These are phyloP conservation scores for Mucor lusitanicus DNA, from an alignment of 371 early-diverging fungal genomes.

Conservation along the genomic window DNA sequence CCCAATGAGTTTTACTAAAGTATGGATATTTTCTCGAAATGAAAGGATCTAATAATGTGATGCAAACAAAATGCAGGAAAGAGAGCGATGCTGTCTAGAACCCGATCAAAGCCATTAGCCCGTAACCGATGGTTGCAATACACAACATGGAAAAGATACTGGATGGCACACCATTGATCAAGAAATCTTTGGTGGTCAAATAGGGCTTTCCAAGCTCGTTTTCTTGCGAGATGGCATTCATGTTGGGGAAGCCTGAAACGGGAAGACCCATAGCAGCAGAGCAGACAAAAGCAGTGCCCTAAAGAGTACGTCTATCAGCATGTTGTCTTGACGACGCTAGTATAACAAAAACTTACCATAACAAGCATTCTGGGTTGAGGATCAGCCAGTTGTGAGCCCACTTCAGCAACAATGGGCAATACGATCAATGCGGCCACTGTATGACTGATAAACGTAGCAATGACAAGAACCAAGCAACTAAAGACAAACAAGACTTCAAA, in stretches of 20 bases:
- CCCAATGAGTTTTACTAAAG: background rate
- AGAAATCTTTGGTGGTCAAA: slow-evolving; percentile 80
- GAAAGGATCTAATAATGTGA: background rate
- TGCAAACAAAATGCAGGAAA: too few species aligned
- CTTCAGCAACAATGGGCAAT: slow-evolving; percentile 72
- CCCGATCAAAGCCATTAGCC: slow-evolving; percentile 54
- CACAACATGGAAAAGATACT: slow-evolving; percentile 61
- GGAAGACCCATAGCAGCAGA: slow-evolving; percentile 91
- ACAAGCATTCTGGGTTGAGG: slow-evolving; percentile 80
- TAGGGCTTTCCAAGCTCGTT: slow-evolving; percentile 88
- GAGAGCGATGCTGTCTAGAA: slow-evolving; percentile 1
- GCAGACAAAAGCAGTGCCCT: slow-evolving; percentile 69
- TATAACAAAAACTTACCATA: slow-evolving; percentile 51
- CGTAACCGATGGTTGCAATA: slow-evolving; percentile 68
- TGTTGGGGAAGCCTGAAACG: slow-evolving; percentile 95
- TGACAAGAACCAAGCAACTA: slow-evolving; percentile 64
- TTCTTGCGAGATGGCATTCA: slow-evolving; percentile 94
- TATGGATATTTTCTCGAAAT: background rate
- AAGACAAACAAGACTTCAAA: slow-evolving; percentile 70
- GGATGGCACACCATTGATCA: slow-evolving; percentile 78
- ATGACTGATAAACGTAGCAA: slow-evolving; percentile 91
- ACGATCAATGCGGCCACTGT: slow-evolving; percentile 88
- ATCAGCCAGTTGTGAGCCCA: slow-evolving; percentile 65
- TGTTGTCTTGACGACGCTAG: background rate
- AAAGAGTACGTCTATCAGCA: background rate